Base-by-base conservation (phyloP, 2,329 filamentous ascomycete genomes). In the Botrytis galanthina region DNA sequence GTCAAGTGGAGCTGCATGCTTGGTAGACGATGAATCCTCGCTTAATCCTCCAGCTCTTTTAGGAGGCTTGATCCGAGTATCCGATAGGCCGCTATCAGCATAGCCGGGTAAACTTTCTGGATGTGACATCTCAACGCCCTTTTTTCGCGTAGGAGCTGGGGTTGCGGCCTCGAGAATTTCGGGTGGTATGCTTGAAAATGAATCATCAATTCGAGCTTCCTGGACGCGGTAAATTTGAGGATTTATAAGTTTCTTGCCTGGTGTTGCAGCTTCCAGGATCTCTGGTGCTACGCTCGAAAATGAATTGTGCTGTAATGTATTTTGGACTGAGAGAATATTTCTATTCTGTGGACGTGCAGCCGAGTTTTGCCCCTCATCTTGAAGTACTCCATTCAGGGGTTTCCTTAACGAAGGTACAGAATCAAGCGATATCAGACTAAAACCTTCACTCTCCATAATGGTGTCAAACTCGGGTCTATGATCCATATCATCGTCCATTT, bases 371-470 rank as follows among this genome's bases (percentile, higher is more conserved):
- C 74, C 73, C 42, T 73, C 74, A 51, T 75, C 76, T 22, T 77
- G 75, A 44, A 80, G 78, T 59, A 81, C 80, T 29, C 81, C 82
- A 54, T 83, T 80, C 3, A 81, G 78, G 73, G 83, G 81, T 75
- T 85, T 83, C 75, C 83, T 83, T 35, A 84, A 82, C 4, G 86
- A 88, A 9, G 85, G 85, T 35, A 88, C 79, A 4, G 86, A 86
- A 73, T 87, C 84, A 62, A 88, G 80, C 20, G 87, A 87, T 64
- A 88, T 86, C 85, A 88, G 87, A 73, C 86, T 88, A 74, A 88
- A 88, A 4, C 85, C 86, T 81, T 88, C 86, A 75, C 86, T 87
- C 79, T 88, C 86, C 75, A 88, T 82, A 32, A 88, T 86, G 1
- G 86, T 86, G 78, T 88, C 86, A 74, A 85, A 86, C 62, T 86